A percentile compares a stretch with the other conserved stretches of the same genome.
Conservation (phyloP, 805 yeast species). For the Metahyphopichia silvanorum region DNA sequence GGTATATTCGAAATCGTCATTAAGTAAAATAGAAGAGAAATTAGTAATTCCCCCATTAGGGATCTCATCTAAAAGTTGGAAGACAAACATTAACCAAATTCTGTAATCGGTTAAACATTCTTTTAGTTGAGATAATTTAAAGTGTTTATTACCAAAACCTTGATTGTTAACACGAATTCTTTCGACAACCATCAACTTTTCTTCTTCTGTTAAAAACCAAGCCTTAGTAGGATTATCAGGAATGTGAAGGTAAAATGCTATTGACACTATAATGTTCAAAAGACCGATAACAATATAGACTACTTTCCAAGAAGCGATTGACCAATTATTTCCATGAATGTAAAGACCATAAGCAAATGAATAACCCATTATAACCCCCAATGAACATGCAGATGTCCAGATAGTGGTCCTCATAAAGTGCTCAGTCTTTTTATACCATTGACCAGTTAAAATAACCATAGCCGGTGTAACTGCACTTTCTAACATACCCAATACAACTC, state of each 20-base stretch:
- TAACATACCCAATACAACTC: neutral
- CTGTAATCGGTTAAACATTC: slow-evolving; percentile 23
- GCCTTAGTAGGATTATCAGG: slow-evolving; percentile 34
- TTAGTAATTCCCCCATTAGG: slow-evolving; percentile 12
- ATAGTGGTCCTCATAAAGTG: slow-evolving; percentile 46
- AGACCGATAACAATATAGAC: slow-evolving; percentile 59
- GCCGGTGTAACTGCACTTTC: neutral
- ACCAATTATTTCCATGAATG: slow-evolving; percentile 34
- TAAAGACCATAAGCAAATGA: slow-evolving; percentile 55
- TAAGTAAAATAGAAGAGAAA: slow-evolving; percentile 21
- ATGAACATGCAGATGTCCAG: slow-evolving; percentile 32
- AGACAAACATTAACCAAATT: slow-evolving; percentile 32
- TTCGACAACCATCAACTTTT: slow-evolving; percentile 39
- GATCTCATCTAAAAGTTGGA: slow-evolving; percentile 21
- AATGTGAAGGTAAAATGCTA: slow-evolving; percentile 44
- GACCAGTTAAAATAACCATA: too few relatives aligned
- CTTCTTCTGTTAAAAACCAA: slow-evolving; percentile 40
- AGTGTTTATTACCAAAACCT: slow-evolving; percentile 54
- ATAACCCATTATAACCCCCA: slow-evolving; percentile 45
- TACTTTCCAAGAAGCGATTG: slow-evolving; percentile 56
- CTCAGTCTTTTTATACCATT: slow-evolving; percentile 15
- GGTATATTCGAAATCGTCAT: slow-evolving; percentile 22
- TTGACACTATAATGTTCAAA: slow-evolving; percentile 51
- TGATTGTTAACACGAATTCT: slow-evolving; percentile 53
- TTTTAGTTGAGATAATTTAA: slow-evolving; percentile 51